Percentiles rank a stretch among this genome's conserved stretches.
These are phyloP conservation scores for Cercospora sp. DNA, from an alignment of 2,329 filamentous ascomycete genomes.

Conservation along the genomic window DNA sequence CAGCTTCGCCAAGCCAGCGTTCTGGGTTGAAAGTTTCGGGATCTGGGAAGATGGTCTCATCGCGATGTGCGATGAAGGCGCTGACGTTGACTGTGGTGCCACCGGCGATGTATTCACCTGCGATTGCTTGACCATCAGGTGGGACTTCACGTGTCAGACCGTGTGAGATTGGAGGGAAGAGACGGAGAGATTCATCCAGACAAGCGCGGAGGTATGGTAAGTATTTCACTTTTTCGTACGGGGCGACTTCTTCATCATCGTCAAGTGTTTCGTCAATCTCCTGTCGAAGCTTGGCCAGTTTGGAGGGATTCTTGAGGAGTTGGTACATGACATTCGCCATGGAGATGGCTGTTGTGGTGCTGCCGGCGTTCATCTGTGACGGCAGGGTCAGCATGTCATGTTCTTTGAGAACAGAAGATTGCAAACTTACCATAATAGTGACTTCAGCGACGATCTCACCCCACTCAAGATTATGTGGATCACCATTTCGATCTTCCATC, in stretches of 20 bases:
- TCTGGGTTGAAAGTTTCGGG: slow-evolving; percentile 24
- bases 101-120: slow-evolving; percentile 20
- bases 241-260: slow-evolving; percentile 48
- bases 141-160: slow-evolving; percentile 24
- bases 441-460: slow-evolving; percentile 61
- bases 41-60: slow-evolving; percentile 39
- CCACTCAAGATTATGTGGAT: slow-evolving; percentile 53
- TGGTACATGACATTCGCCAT: slow-evolving; percentile 45
- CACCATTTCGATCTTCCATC: slow-evolving; percentile 54
- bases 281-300: slow-evolving; percentile 40
- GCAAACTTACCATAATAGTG: slow-evolving; percentile 44
- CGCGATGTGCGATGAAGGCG: slow-evolving; percentile 23
- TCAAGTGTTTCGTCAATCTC: slow-evolving; percentile 42
- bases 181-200: slow-evolving; percentile 24
- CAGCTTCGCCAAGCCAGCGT: slow-evolving; percentile 28
- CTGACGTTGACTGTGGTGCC: slow-evolving; percentile 24
- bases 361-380: slow-evolving; percentile 46
- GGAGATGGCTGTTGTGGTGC: slow-evolving; percentile 45
- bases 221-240: slow-evolving; percentile 24
- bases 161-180: slow-evolving; percentile 24
- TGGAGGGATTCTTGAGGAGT: slow-evolving; percentile 32
- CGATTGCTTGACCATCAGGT: slow-evolving; percentile 23
- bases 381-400: no score
- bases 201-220: slow-evolving; percentile 29
- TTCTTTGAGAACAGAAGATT: neutral